phyloP scores from a whole-genome alignment of 208 protist genomes.

The Acanthamoeba culbertsoni region DNA sequence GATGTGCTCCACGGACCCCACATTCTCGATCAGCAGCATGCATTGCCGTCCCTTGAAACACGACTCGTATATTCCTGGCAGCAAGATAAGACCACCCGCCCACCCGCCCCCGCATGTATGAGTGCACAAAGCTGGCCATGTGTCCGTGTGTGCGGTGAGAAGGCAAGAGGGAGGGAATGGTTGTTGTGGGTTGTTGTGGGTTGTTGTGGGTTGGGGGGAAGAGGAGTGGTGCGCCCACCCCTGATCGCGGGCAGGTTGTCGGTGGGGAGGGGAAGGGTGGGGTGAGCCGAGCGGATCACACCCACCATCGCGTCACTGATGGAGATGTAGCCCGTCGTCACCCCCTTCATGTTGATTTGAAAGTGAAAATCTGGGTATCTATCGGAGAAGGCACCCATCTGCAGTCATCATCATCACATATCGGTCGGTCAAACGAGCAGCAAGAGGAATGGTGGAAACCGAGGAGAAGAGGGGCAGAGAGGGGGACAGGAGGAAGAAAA shows the following conservation, averaged over 20 bases:
- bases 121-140: too few species aligned
- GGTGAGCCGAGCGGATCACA: background rate
- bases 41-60: slow-evolving; percentile 42
- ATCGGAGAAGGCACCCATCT: background rate
- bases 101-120: too few species aligned
- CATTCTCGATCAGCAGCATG: slow-evolving; percentile 56
- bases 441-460: too few species aligned
- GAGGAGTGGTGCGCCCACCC: background rate
- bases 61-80: background rate
- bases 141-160: too few species aligned
- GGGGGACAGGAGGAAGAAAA: background rate
- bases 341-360: slow-evolving; percentile 10
- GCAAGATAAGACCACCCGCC: too few species aligned
- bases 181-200: too few species aligned
- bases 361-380: background rate
- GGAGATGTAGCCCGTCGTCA: background rate
- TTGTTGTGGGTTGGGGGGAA: too few species aligned
- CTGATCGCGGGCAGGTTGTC: background rate
- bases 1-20: slow-evolving; percentile 20
- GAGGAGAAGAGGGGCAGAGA: too few species aligned
- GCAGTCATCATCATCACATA: too few species aligned
- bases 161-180: background rate
- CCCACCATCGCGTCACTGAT: slow-evolving; percentile 49
- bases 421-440: too few species aligned
- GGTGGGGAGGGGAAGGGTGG: background rate